These are phyloP conservation scores for Larix kaempferi DNA, from an alignment of 75 land plant species.

Conservation along the genomic window DNA sequence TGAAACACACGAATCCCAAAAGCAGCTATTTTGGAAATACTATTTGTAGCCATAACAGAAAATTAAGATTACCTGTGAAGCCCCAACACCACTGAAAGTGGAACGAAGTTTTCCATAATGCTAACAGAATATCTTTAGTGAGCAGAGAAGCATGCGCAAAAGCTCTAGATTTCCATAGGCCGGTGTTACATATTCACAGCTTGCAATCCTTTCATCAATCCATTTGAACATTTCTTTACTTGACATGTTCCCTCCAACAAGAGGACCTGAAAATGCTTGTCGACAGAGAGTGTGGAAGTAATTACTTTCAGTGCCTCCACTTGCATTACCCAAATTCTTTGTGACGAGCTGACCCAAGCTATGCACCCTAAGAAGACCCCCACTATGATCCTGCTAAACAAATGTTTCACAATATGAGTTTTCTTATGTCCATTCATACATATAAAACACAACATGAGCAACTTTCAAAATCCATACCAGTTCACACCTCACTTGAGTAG, in stretches of 20 bases:
- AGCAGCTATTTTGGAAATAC: not conserved
- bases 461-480: not conserved
- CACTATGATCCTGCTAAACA: conserved; percentile 35
- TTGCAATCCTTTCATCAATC: conserved; percentile 78
- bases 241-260: conserved; percentile 72
- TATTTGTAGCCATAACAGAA: not conserved
- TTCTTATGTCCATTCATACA: not conserved
- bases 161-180: conserved; percentile 34
- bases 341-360: conserved; percentile 42
- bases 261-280: conserved; percentile 72
- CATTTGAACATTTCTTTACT: conserved; percentile 84
- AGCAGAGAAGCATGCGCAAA: conserved; percentile 58
- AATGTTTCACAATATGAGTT: not conserved
- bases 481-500: conserved; percentile 48
- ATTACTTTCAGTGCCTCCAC: conserved; percentile 1
- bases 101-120: conserved; percentile 97
- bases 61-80: conserved; percentile 26
- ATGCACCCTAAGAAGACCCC: conserved; percentile 38
- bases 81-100: conserved; percentile 46
- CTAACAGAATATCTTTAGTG: conserved; percentile 80
- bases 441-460: conserved; percentile 4
- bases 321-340: conserved; percentile 18
- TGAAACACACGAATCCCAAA: not conserved
- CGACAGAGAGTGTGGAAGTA: conserved; percentile 49
- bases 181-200: conserved; percentile 32